Base-by-base conservation (phyloP, 2,329 filamentous ascomycete species). In the Trichoderma polysporum region DNA sequence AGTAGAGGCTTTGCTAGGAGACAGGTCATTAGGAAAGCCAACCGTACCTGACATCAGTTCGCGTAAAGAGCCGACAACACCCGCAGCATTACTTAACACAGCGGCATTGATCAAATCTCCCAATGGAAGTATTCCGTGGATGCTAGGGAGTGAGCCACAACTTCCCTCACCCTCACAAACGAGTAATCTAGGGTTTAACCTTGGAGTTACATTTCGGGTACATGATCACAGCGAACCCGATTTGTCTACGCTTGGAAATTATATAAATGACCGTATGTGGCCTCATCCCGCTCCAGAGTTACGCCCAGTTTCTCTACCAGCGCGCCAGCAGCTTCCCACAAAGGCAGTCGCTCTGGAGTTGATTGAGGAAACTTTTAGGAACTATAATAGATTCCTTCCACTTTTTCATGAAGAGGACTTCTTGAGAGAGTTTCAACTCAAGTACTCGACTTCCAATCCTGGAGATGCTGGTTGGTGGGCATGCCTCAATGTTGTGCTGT, bases 401-500 rank as follows among this genome's bases (percentile, higher is more conserved):
- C 45, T 61, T 3, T 61, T 61, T 52, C 15, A 61, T 22, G 58
- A 61, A 39, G 22, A 61, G 33, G 58, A 61, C 33, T 61, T 61
- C 10, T 39, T 61, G 58, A 52, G 2, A 61, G 58, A 61, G 33
- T 61, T 61, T 61, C 58, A 52, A 7, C 58, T 61, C 47, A 61
- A 52, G 22, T 61, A 61, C n/a, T 50, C 45, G 45, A 39, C 22
- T 39, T 52, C 58, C 7, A 39, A 19, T 22, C 58, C 58, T 27
- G 12, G 45, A 22, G 58, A 61, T 39, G 33, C 58, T 22, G 45
- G 58, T 19, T 61, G 58, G 58, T 61, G 58, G 58, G 58, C 58
- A 22, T 61, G 58, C 22, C 58, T 61, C 45, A 61, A 61, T 29
- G 58, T 61, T 52, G 58, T 52, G 58, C 25, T 61, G 22, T 61